Conservation (phyloP, 2,329 filamentous ascomycete genomes). For the Fusarium sp. region DNA sequence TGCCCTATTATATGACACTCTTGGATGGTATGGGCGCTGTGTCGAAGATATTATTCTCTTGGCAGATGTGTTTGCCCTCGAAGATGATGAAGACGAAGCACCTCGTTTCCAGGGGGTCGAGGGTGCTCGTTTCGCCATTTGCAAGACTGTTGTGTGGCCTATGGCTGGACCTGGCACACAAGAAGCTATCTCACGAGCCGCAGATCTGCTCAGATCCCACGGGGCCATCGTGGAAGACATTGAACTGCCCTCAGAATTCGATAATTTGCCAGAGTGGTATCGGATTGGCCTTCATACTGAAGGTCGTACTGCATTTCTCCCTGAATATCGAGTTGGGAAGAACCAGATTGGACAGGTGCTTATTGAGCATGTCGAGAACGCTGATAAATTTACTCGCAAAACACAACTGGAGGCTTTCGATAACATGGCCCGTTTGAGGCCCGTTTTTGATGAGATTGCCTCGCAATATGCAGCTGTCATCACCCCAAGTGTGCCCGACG, state of each 20-base stretch:
- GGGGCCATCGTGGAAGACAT: conserved; percentile 69
- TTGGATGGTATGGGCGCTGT: conserved; percentile 69
- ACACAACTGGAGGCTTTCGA: conserved; percentile 66
- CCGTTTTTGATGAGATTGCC: conserved; percentile 65
- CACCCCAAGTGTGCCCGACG: conserved; percentile 69
- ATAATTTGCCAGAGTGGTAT: conserved; percentile 64
- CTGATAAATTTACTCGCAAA: conserved; percentile 55
- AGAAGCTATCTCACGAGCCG: conserved; percentile 56
- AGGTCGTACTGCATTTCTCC: conserved; percentile 64
- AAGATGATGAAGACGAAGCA: conserved; percentile 58
- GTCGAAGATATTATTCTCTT: conserved; percentile 70
- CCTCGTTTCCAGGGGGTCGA: conserved; percentile 52
- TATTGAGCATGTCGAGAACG: conserved; percentile 64
- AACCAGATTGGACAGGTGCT: conserved; percentile 60
- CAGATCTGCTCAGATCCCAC: conserved; percentile 53
- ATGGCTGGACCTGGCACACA: conserved; percentile 59
- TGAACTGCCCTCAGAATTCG: conserved; percentile 62
- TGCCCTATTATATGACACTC: conserved; percentile 69
- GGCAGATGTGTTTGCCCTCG: conserved; percentile 63
- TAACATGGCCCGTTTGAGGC: conserved; percentile 63
- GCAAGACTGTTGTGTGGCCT: conserved; percentile 66
- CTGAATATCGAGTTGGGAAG: conserved; percentile 64
- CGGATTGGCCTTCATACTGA: conserved; percentile 63
- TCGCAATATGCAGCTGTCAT: conserved; percentile 66
- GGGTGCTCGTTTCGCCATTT: conserved; percentile 65